Evolutionary conservation across 73 alveolate genomes (phyloP), one percentile per base, ranked within the genome.

Genomic region (Blepharisma stoltei): DNA sequence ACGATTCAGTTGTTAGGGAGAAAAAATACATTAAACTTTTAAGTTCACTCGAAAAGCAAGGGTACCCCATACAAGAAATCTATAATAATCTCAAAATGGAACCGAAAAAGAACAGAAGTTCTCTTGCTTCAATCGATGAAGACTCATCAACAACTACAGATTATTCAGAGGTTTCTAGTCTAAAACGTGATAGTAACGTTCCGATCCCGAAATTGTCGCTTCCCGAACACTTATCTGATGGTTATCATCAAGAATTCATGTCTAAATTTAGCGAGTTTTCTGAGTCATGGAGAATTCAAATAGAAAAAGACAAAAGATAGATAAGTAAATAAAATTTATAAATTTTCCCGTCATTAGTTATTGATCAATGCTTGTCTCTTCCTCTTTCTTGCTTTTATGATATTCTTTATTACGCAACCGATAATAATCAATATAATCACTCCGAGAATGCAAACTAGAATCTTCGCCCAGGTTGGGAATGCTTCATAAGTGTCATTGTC

Each of bases 161-260:
- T 32, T 32, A 32, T 32, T 32, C 41, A 1, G 41, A 32, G 41
- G 41, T 32, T 32, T 32, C 41, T 32, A 32, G 41, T 32, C 41
- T 32, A 32, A 60, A 20, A 60, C 14, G 14, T 3, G 20, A 20
- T 11, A 60, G 6, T 37, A 60, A 20, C 3, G 55, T 2, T 11
- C 18, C 18, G 4, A 21, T 60, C 21, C 76, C 76, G 2, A 60
- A 60, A 27, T 21, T 60, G 4, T 11, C 14, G 0, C 14, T 60
- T 60, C n/a, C 41, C 21, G n/a, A 21, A 21, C 14, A 60, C 3
- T 1, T 1, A 11, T 11, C 52, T 60, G 73, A 60, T n/a, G 38
- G 79, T 5, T 69, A 44, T 25, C 79, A 69, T 1, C 54, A 69
- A 69, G 79, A 69, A 25, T 69, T 69, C 38, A 69, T 69, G 79